Evolutionary conservation across 441 rosid species (phyloP).

Genomic region (Bruguiera hainesii): DNA sequence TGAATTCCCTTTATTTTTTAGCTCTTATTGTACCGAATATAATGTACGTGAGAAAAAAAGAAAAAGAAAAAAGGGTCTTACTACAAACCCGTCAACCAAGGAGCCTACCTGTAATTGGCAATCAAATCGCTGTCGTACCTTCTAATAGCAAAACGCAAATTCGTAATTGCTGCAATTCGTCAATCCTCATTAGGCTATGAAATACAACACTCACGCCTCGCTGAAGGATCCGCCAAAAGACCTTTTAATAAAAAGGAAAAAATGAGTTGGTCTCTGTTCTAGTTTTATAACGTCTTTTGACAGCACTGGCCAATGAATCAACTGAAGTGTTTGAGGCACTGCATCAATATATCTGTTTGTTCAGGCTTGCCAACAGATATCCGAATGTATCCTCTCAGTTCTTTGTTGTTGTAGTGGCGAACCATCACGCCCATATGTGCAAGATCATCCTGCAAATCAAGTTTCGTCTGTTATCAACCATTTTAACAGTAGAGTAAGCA

Average conservation of each 20-base stretch:
- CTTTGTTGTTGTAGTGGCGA: conserved; percentile 81
- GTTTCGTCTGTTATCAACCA: background rate
- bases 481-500: background rate
- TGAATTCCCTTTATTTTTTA: too few species aligned
- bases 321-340: conserved; percentile 42
- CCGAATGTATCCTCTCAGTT: conserved; percentile 69
- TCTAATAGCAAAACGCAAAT: too few species aligned
- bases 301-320: conserved; percentile 26
- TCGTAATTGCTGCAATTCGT: background rate
- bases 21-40: too few species aligned
- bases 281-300: background rate
- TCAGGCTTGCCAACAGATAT: conserved; percentile 86
- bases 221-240: background rate
- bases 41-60: too few species aligned
- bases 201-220: background rate
- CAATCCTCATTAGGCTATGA: background rate
- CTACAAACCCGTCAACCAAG: too few species aligned
- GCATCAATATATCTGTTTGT: conserved; percentile 70
- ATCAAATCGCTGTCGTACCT: background rate
- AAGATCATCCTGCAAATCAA: conserved; percentile 66
- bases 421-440: conserved; percentile 86
- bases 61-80: too few species aligned
- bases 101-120: background rate
- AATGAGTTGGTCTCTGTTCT: background rate
- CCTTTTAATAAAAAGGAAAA: background rate